Evolutionary conservation across 2,329 filamentous ascomycete genomes (phyloP), one percentile per base, ranked within the genome.

Genomic region (Metarhizium sp.): DNA sequence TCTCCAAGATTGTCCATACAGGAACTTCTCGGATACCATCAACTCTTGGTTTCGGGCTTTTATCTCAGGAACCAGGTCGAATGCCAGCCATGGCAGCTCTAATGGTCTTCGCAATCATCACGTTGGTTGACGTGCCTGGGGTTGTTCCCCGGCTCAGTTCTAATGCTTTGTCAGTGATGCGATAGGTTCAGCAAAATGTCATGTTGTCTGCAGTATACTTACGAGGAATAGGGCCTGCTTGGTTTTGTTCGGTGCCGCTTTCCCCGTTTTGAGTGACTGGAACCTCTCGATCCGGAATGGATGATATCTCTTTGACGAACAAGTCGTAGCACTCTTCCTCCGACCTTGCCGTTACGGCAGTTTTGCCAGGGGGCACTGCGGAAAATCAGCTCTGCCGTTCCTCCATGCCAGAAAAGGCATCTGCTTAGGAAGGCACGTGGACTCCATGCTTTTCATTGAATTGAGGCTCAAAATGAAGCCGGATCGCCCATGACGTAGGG

Each of bases 101-200:
- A 32, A 69, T 64, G 8, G 68, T 69, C 43, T 60, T 64, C 38
- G 64, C 63, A 53, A 71, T 67, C 61, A 64, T 62, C 13, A 65
- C 62, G 53, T 70, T 69, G 4, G 63, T 69, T 2, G 61, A 58
- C 2, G 60, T 58, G 18, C 52, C 40, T 6, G 25, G 29, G 30
- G 47, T 11, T n/a, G 50, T 25, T 52, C n/a, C 50, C n/a, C 18
- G 38, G 14, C 3, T 34, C 29, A 47, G 13, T 29, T 48, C 45
- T 48, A 30, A 8, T 30, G 20, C 43, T 30, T 30, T 16, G 45
- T 48, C 25, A 48, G 45, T 48, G 7, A 20, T 7, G 20, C 25
- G 13, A 8, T 14, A 18, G 16, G 5, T 13, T 29, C 45, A 48
- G 10, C 18, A 14, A n/a, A 16, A 48, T 13, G 13, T 1, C 42